Evolutionary conservation across 495 filamentous ascomycete species (phyloP).

Genomic region (Cercophora sp.): DNA sequence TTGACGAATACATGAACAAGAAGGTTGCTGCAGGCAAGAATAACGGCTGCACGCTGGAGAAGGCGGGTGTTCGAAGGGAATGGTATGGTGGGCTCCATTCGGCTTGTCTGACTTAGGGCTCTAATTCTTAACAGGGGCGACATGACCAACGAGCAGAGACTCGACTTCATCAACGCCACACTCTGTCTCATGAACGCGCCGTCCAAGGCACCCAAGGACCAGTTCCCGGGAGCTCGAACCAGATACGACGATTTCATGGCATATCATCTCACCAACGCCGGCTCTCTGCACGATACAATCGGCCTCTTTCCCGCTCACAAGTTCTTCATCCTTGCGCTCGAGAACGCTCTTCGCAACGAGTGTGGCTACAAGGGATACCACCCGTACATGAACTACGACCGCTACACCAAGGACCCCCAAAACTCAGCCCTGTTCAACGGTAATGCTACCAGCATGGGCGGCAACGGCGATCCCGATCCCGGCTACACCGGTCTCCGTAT

Average conservation of each 20-base stretch:
- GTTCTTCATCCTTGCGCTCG: constrained; percentile 58
- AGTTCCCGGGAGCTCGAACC: constrained; percentile 7
- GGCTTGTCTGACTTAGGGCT: background rate
- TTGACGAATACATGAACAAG: constrained; percentile 34
- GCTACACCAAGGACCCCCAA: constrained; percentile 31
- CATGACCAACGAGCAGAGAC: constrained; percentile 28
- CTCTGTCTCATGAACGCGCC: constrained; percentile 12
- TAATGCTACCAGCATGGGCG: constrained; percentile 33
- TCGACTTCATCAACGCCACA: constrained; percentile 19
- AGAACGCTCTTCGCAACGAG: constrained; percentile 61
- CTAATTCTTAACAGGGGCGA: constrained; percentile 36
- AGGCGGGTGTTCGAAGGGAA: constrained; percentile 45
- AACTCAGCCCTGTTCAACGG: constrained; percentile 37
- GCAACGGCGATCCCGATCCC: constrained; percentile 32
- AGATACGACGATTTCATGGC: constrained; percentile 11
- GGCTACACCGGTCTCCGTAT: constrained; percentile 28
- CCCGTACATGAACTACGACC: constrained; percentile 36
- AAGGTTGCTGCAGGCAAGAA: constrained; percentile 38
- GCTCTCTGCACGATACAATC: constrained; percentile 7
- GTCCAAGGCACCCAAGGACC: constrained; percentile 12
- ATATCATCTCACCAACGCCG: constrained; percentile 8
- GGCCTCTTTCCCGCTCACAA: constrained; percentile 38
- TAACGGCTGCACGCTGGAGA: constrained; percentile 46
- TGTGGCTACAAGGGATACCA: constrained; percentile 50
- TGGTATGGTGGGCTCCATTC: constrained; percentile 31